These are phyloP conservation scores for Sclerotinia sclerotiorum DNA, from an alignment of 2,329 filamentous ascomycete genomes.

Conservation along the genomic window DNA sequence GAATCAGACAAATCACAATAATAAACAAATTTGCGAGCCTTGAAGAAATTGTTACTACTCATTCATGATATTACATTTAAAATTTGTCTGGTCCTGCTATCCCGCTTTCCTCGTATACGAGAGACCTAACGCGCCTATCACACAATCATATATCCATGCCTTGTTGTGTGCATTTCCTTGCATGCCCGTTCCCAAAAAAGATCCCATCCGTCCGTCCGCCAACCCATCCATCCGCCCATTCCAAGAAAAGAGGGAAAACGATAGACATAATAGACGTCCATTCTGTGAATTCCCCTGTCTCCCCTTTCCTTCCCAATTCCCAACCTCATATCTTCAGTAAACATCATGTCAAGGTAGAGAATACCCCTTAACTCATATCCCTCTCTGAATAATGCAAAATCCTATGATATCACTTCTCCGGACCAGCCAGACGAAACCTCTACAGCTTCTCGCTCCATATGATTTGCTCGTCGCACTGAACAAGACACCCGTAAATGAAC, in stretches of 20 bases:
- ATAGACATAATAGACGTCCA: constrained; percentile 5
- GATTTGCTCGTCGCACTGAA: constrained; percentile 18
- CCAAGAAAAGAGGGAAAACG: neutral
- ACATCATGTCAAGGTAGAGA: constrained; percentile 18
- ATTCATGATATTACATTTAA: constrained; percentile 35
- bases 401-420: constrained; percentile 16
- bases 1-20: neutral
- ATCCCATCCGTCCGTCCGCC: neutral
- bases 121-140: constrained; percentile 9
- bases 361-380: constrained; percentile 19
- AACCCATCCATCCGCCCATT: neutral
- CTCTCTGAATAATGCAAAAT: constrained; percentile 6
- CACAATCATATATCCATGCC: constrained; percentile 24
- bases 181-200: constrained; percentile 13
- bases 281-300: neutral
- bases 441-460: constrained; percentile 9
- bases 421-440: constrained; percentile 23
- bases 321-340: constrained; percentile 24
- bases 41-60: constrained; percentile 15
- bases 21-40: neutral
- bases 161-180: constrained; percentile 18
- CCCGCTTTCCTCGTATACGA: neutral
- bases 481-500: constrained; percentile 18
- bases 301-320: constrained; percentile 6
- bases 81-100: neutral